Evolutionary conservation across 352 stramenopile genomes (phyloP).

Genomic region (Globisporangium heterothallicum): DNA sequence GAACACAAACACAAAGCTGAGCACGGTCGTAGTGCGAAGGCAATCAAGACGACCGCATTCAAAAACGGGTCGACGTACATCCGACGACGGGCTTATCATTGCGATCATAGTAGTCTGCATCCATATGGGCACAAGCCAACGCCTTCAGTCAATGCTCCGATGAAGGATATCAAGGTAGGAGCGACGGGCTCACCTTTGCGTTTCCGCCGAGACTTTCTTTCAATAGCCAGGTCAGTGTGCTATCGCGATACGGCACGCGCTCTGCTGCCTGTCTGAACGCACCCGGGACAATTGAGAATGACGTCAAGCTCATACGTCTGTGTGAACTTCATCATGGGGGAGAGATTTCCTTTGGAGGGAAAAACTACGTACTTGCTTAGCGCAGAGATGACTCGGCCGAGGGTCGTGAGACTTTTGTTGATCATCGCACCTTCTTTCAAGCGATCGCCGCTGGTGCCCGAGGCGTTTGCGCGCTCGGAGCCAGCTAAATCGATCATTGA

Average conservation of each 20-base stretch:
- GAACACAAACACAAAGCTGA: conserved; percentile 3
- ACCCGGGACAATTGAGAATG: too few species aligned
- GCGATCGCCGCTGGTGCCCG: conserved; percentile 77
- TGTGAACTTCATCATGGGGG: too few species aligned
- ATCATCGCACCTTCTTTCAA: conserved; percentile 91
- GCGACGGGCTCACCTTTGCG: conserved; percentile 38
- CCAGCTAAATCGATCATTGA: conserved; percentile 83
- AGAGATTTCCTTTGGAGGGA: too few species aligned
- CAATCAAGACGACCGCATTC: not conserved
- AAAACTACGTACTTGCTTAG: conserved; percentile 50
- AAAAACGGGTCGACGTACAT: conserved; percentile 25
- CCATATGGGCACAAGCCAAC: not conserved
- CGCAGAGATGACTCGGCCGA: conserved; percentile 84
- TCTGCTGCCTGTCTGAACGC: conserved; percentile 39
- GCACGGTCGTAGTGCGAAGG: too few species aligned
- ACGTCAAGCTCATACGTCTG: too few species aligned
- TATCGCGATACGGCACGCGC: conserved; percentile 81
- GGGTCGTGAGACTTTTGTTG: conserved; percentile 89
- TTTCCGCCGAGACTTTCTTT: conserved; percentile 84
- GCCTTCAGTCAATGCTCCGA: not conserved
- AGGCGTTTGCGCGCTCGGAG: conserved; percentile 75
- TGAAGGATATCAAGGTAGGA: not conserved
- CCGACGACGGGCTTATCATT: conserved; percentile 72
- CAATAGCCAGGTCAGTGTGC: conserved; percentile 81
- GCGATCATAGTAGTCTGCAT: conserved; percentile 82